Base-by-base conservation (phyloP, 2,329 filamentous ascomycete species). In the Neophaeococcomyces mojaviensis region DNA sequence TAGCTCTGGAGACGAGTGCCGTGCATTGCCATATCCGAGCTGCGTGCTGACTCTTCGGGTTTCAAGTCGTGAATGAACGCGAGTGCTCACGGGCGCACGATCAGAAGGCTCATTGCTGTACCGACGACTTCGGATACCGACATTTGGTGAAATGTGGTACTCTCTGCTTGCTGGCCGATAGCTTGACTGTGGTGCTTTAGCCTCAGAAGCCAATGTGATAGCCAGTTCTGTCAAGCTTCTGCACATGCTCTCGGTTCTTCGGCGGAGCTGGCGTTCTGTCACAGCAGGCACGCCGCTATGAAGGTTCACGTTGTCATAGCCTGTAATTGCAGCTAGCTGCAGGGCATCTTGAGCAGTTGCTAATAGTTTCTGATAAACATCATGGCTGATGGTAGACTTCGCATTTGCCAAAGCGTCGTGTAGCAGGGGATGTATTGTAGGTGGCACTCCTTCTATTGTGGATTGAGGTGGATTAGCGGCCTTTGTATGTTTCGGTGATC, bases 171-270 rank as follows among this genome's bases (percentile, higher is more conserved):
- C 57, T n/a, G 57, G 58, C 37, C 59, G 62, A 39, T 50, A 31
- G 5, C 18, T 35, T 38, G 47, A 39, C 20, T 42, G 33, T 12
- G 42, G 22, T 18, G 40, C 42, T 28, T 54, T 51, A 39, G 44
- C 39, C 33, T 79, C 77, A 52, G 86, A 84, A 24, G 82, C 81
- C 44, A 98, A 70, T 1, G 88, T 86, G 46, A 98, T 77, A 61
- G 88, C 95, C 5, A 98, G 73, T 64, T 98, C 92, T 0, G 90
- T 97, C 54, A 98, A 69, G 59, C 86, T 92, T 44, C 90, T 84
- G 63, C 92, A 97, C 61, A 98, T 81, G 59, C 85, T 88, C 61
- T 98, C 90, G 22, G 88, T 87, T 65, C 95, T 96, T 51, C 90
- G 81, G 39, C 88, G 81, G 13, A 95, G 73, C 61, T 94, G 87